Percentiles rank a stretch among this genome's conserved stretches.
Evolutionary conservation across 2,329 filamentous ascomycete species (phyloP).

Genomic region (Curvularia lunata): DNA sequence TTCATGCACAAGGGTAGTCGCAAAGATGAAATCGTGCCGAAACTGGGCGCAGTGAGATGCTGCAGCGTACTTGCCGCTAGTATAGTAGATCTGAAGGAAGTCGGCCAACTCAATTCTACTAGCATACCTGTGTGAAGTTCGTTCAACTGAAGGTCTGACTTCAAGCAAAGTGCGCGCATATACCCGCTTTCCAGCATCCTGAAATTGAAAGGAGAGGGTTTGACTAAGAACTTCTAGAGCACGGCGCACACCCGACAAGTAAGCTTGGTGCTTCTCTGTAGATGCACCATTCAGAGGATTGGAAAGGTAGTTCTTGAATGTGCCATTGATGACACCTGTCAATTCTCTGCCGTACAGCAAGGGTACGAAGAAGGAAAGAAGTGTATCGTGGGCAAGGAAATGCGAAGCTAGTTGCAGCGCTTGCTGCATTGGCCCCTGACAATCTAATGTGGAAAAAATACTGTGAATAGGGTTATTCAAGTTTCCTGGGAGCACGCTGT

Average conservation of each 20-base stretch:
- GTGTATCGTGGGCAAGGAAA: slow-evolving; percentile 37
- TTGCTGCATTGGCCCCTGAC: slow-evolving; percentile 24
- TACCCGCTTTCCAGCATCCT: slow-evolving; percentile 17
- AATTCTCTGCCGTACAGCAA: slow-evolving; percentile 35
- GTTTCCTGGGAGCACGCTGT: slow-evolving; percentile 27
- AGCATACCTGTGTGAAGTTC: slow-evolving; percentile 1
- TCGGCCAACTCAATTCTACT: slow-evolving; percentile 35
- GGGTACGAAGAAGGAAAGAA: slow-evolving; percentile 42
- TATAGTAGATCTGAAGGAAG: slow-evolving; percentile 29
- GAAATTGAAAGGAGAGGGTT: slow-evolving; percentile 30
- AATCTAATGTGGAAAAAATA: slow-evolving; percentile 34
- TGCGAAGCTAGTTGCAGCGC: slow-evolving; percentile 43
- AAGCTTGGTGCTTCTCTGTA: slow-evolving; percentile 11
- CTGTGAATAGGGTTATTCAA: slow-evolving; percentile 41
- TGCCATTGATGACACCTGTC: slow-evolving; percentile 4
- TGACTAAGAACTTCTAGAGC: slow-evolving; percentile 38
- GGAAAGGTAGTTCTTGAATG: slow-evolving; percentile 28
- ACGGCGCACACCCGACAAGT: slow-evolving; percentile 29
- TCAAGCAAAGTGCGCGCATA: slow-evolving; percentile 32
- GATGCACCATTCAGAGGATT: slow-evolving; percentile 26
- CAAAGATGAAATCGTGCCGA: slow-evolving; percentile 46
- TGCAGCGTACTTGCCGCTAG: slow-evolving; percentile 25
- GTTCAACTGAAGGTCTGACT: not conserved
- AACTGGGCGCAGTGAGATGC: slow-evolving; percentile 37
- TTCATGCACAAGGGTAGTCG: slow-evolving; percentile 42